Base-by-base conservation (phyloP, 768 basidiomycete species). In the Leccinellum rugosiceps region DNA sequence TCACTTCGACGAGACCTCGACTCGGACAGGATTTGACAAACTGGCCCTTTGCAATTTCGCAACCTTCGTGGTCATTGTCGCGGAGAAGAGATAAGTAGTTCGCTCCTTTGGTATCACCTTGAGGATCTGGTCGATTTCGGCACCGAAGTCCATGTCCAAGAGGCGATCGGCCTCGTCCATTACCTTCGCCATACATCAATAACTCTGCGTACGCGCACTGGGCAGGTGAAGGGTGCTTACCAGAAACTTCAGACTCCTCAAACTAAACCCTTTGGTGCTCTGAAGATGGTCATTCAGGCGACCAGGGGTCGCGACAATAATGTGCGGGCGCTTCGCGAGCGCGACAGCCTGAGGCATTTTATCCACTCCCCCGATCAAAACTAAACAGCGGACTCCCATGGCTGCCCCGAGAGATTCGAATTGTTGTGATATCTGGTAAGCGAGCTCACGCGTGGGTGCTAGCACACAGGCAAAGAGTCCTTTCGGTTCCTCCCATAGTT, bases 1-100 rank as follows among this genome's bases (percentile, higher is more conserved):
- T 64, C 72, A 94, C 94, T 96, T 98, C 67, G 89, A 83, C 7
- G 91, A 89, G 3, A 98, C 93, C 72, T 98, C 95, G 2, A 98
- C 86, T 62, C 90, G 83, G 25, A 95, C 85, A n/a, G 97, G 97
- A 68, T 96, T 94, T 31, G 84, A 83, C 68, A 98, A 77, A 78
- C 92, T 94, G 31, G 97, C 95, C 53, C 96, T 77, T 71, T 98
- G 96, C 11, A 99, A 79, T 73, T 98, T 98, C 11, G 91, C 93
- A 4, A 99, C 94, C 75, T 98, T 98, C 14, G 93, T 94, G 11
- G 97, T 96, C 96, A 99, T 98, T 21, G 96, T 98, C 6, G 96
- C 97, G 13, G 96, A 98, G 77, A 94, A 99, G 2, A 99, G 82
- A 69, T 94, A 98, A 3, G 97, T 99, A 30, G 88, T 91, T 11